Base-by-base conservation (phyloP, 208 protist species). In the Leishmania tropica region DNA sequence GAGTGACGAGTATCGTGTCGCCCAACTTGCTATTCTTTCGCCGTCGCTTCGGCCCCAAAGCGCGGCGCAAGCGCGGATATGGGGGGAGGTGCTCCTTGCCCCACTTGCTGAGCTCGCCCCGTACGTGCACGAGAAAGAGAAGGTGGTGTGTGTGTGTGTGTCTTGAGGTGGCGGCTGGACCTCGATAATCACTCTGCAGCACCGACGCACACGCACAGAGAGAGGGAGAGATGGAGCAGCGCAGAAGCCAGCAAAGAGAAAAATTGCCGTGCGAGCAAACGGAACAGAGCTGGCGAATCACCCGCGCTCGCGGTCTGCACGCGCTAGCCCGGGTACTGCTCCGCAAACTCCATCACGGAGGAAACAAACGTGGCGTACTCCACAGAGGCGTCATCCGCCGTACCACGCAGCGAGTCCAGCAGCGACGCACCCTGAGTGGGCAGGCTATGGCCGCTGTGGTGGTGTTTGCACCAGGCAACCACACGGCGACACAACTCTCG, bases 291-390 rank as follows among this genome's bases (percentile, higher is more conserved):
- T 45, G 48, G 31, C 47, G 31, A 74, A 53, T 35, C 48, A 74
- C 2, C 5, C 42, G 10, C 24, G 17, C 19, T 45, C 28, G 24
- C 11, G 24, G 3, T 28, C 24, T 31, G 70, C 40, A 19, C 7
- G 47, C 51, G n/a, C 45, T 74, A 74, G 10, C 6, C 48, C 13
- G 56, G 56, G 24, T 51, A 78, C 54, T 51, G 35, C 62, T 60
- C 51, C 37, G 78, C 72, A 40, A 88, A 54, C 47, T 88, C 85
- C 31, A 88, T 75, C 31, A 88, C 53, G 45, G 74, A 54, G 3
- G 86, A 81, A 31, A 87, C 80, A 64, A 89, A 87, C 2, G 78
- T 78, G 45, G 86, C 82, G 74, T 87, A 86, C 74, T 89, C 86
- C 31, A 85, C 77, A 24, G 74, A 56, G 77, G 31, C 6, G 1